Base-by-base conservation (phyloP, 345 rosid genomes). In the Microcos paniculata region DNA sequence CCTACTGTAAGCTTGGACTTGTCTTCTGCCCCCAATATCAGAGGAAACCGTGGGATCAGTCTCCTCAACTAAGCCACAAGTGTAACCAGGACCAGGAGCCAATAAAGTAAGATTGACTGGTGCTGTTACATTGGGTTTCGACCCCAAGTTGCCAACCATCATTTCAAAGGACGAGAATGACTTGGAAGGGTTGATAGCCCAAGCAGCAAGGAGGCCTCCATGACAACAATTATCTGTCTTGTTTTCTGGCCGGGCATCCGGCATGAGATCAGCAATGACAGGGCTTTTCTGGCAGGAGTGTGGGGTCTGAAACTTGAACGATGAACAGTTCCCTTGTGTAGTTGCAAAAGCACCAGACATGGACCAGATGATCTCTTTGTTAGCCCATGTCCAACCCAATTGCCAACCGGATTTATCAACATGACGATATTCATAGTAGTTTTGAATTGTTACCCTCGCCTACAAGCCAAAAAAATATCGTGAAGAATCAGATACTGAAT, bases 71-170 rank as follows among this genome's bases (percentile, higher is more conserved):
- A 73, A 77, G 73, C 86, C 79, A 72, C 92, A 90, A 11, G 84
- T 88, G 77, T 87, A 90, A 46, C 91, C 88, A 8, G 87, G 89
- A 38, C 89, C 89, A 30, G 90, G 89, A 9, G 83, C 91, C 80
- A 75, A 12, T 40, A 90, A 67, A 11, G 84, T 84, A 18, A 88
- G 90, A 57, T 84, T 81, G 30, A 56, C 52, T 18, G 95, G 94
- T 14, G 88, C 76, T 72, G 70, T 43, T 13, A 71, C 77, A 3
- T 74, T 57, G 15, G 79, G 3, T 23, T 57, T 82, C 4, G 14
- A 53, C 28, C 73, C 82, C 72, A 87, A 71, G 57, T 86, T 80
- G n/a, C 85, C 88, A 30, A 86, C 83, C 26, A 67, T 80, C 51
- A 88, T 76, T 72, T 82, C 84, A 35, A 88, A 90, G 8, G 88